These are phyloP conservation scores for Candida anglica DNA, from an alignment of 805 yeast genomes.

Conservation along the genomic window DNA sequence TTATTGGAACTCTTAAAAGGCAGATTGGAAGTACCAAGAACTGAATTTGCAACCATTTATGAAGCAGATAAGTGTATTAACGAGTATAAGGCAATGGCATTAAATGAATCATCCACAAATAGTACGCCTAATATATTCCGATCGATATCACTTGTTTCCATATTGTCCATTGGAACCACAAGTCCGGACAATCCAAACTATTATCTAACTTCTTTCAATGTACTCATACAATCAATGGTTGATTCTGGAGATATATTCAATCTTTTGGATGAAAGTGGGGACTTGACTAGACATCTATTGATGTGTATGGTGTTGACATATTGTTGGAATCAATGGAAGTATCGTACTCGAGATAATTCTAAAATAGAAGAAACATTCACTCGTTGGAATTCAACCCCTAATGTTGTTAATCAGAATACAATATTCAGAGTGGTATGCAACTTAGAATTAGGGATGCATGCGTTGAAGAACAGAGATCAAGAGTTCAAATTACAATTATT, in stretches of 20 bases:
- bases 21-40: constrained; percentile 1
- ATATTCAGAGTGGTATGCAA: constrained; percentile 32
- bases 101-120: too few relatives aligned
- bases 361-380: constrained; percentile 14
- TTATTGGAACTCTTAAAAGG: too few relatives aligned
- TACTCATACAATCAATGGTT: constrained; percentile 35
- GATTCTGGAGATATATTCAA: constrained; percentile 34
- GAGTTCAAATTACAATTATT: constrained; percentile 5
- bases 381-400: constrained; percentile 30
- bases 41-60: neutral
- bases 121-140: too few relatives aligned
- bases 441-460: constrained; percentile 24
- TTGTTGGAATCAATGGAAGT: constrained; percentile 45
- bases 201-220: constrained; percentile 33
- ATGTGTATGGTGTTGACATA: constrained; percentile 41
- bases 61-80: constrained; percentile 6
- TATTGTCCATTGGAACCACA: constrained; percentile 12
- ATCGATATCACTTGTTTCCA: too few relatives aligned
- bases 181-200: constrained; percentile 30
- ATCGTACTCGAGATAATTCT: constrained; percentile 5
- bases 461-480: constrained; percentile 14
- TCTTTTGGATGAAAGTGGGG: constrained; percentile 15
- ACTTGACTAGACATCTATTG: constrained; percentile 22
- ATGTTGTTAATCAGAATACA: constrained; percentile 22
- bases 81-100: too few relatives aligned